phyloP scores from a whole-genome alignment of 106 monocot species.

The Dioscorea zingiberensis region DNA sequence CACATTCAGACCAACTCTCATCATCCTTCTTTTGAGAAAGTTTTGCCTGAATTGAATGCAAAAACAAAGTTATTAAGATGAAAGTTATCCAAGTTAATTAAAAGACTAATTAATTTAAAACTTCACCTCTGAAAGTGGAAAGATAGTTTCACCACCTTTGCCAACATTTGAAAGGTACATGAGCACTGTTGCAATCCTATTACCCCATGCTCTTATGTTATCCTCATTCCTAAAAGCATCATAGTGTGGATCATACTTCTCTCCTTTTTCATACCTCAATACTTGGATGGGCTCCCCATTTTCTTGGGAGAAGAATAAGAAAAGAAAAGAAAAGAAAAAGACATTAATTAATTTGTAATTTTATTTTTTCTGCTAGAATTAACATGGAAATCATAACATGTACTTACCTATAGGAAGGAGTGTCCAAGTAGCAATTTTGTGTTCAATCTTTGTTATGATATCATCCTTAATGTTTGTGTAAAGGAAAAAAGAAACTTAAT shows the following conservation, averaged over 20 bases:
- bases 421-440: constrained; percentile 86
- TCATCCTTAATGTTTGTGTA: constrained; percentile 50
- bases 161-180: constrained; percentile 85
- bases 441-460: constrained; percentile 52
- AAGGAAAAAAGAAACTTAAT: background rate
- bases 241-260: constrained; percentile 90
- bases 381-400: background rate
- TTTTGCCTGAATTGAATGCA: constrained; percentile 37
- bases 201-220: constrained; percentile 63
- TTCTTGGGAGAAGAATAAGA: constrained; percentile 27
- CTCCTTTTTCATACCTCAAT: constrained; percentile 67
- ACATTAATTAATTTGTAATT: background rate
- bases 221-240: constrained; percentile 75
- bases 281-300: constrained; percentile 85
- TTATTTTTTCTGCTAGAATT: background rate
- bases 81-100: too few species aligned
- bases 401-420: constrained; percentile 78
- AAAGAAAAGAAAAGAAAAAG: background rate
- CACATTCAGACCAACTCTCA: constrained; percentile 88
- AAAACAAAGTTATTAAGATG: background rate
- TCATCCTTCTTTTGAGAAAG: constrained; percentile 63
- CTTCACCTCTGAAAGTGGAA: constrained; percentile 71
- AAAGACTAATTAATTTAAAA: too few species aligned
- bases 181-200: constrained; percentile 79
- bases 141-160: constrained; percentile 85